phyloP scores from a whole-genome alignment of 208 protist genomes.

The Polymyxa betae region DNA sequence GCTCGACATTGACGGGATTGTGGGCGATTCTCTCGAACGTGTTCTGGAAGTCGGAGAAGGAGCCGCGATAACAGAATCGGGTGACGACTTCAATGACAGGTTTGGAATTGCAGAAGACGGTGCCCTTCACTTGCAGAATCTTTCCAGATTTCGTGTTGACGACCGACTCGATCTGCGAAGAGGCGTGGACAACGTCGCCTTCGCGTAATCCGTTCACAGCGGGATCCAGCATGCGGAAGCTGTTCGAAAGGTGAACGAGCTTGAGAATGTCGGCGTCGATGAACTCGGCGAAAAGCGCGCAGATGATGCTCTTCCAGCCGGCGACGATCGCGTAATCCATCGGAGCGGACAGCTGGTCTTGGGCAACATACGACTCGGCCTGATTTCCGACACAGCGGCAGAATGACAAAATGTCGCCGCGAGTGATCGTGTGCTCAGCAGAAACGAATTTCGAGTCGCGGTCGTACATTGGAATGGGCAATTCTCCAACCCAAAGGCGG shows the following conservation, averaged over 20 bases:
- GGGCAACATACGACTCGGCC: conserved; percentile 18
- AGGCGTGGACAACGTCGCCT: background rate
- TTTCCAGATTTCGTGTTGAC: background rate
- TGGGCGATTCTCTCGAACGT: background rate
- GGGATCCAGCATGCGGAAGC: conserved; percentile 59
- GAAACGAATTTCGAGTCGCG: background rate
- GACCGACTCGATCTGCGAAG: background rate
- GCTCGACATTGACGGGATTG: background rate
- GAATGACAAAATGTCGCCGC: conserved; percentile 69
- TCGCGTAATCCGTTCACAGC: background rate
- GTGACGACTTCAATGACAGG: background rate
- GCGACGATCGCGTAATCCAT: conserved; percentile 77
- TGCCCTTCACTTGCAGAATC: background rate
- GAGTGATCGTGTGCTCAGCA: conserved; percentile 53
- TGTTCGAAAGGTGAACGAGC: conserved; percentile 76
- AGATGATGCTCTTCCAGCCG: conserved; percentile 73
- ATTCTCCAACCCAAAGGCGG: conserved; percentile 63
- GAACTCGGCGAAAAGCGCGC: conserved; percentile 64
- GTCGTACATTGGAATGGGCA: background rate
- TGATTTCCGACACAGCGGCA: conserved; percentile 67
- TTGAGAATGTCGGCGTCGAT: conserved; percentile 67
- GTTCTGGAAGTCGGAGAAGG: background rate
- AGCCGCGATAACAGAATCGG: background rate
- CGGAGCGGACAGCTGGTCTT: conserved; percentile 60
- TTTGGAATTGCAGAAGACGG: background rate